These are phyloP conservation scores for Coffea eugenioides DNA, from an alignment of 257 asterid species.

Conservation along the genomic window DNA sequence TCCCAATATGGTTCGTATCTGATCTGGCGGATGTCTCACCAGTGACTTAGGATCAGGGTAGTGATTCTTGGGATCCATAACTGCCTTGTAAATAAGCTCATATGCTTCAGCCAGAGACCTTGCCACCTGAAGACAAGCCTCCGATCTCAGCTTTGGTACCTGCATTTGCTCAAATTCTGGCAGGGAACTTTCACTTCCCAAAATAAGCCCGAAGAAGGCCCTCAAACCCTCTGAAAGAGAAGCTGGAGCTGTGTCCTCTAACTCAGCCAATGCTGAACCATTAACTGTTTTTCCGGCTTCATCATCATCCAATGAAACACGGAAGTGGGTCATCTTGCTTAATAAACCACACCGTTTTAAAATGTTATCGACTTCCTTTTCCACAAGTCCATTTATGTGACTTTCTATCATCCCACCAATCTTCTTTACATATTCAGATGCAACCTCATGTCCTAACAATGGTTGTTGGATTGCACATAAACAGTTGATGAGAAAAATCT, in stretches of 20 bases:
- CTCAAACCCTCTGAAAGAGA: conserved; percentile 79
- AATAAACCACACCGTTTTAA: conserved; percentile 72
- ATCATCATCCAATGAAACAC: conserved; percentile 30
- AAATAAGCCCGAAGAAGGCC: conserved; percentile 77
- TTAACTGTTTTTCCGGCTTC: conserved; percentile 26
- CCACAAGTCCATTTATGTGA: conserved; percentile 71
- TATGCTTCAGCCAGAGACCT: conserved; percentile 72
- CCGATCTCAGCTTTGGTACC: conserved; percentile 81
- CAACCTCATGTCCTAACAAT: conserved; percentile 64
- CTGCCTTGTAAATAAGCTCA: conserved; percentile 66
- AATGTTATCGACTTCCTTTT: conserved; percentile 71
- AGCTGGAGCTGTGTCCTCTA: conserved; percentile 62
- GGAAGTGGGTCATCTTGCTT: conserved; percentile 70
- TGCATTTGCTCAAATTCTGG: conserved; percentile 94
- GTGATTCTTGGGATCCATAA: conserved; percentile 68
- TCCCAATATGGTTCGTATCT: conserved; percentile 91
- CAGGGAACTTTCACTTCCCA: conserved; percentile 76
- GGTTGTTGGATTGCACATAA: conserved; percentile 90
- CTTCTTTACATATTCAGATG: conserved; percentile 71
- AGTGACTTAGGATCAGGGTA: conserved; percentile 85
- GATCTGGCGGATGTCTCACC: conserved; percentile 96
- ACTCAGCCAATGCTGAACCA: conserved; percentile 58
- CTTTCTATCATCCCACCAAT: conserved; percentile 70
- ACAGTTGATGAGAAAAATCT: conserved; percentile 90
- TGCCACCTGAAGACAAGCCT: conserved; percentile 63